Evolutionary conservation across 2,329 filamentous ascomycete genomes (phyloP).

Genomic region (Sporothrix curviconia): DNA sequence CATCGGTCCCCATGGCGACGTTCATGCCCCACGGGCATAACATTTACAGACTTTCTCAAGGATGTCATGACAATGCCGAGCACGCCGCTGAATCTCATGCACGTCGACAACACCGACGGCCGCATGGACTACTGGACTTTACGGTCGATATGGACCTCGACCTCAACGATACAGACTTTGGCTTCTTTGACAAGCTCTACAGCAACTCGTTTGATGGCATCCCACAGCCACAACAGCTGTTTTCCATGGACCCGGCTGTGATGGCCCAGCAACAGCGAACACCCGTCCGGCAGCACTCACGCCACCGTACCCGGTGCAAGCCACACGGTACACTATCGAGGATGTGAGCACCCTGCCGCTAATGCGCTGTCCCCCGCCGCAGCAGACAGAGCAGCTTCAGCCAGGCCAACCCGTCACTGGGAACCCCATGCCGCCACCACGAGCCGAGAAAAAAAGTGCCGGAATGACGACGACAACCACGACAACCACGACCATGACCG

Average conservation of each 20-base stretch:
- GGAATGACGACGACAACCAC: background rate
- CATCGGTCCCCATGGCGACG: background rate
- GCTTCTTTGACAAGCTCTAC: conserved; percentile 44
- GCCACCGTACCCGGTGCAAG: background rate
- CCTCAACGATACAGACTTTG: conserved; percentile 47
- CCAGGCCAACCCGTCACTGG: background rate
- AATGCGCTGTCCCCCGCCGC: background rate
- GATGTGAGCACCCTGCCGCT: background rate
- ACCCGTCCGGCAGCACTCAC: background rate
- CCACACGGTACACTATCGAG: background rate
- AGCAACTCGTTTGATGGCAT: conserved; percentile 30
- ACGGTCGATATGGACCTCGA: conserved; percentile 44
- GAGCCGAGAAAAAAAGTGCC: background rate
- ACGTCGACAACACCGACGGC: conserved; percentile 34
- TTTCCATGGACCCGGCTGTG: background rate
- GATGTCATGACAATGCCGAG: conserved; percentile 45
- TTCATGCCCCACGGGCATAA: conserved; percentile 2
- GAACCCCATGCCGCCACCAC: background rate
- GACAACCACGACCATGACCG: background rate
- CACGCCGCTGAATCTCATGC: conserved; percentile 21
- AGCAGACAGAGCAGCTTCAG: background rate
- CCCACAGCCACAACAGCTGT: background rate
- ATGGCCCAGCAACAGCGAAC: background rate
- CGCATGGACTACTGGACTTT: conserved; percentile 41
- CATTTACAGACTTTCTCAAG: conserved; percentile 43